These are phyloP conservation scores for Trichophyton rubrum DNA, from an alignment of 2,329 filamentous ascomycete species.

Conservation along the genomic window DNA sequence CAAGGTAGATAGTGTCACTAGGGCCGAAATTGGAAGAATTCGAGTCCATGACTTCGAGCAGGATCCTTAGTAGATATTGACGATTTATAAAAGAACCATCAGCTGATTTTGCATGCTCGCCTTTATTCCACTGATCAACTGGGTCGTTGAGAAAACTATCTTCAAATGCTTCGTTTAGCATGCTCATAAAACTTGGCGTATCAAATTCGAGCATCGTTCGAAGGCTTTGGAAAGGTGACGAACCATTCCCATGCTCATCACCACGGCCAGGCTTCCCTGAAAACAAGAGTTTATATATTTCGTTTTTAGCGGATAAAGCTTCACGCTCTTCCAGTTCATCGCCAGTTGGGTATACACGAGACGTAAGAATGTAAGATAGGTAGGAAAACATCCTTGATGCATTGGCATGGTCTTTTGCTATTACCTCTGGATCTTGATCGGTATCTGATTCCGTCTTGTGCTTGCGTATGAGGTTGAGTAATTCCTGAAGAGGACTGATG, in stretches of 20 bases:
- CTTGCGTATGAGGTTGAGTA: constrained; percentile 43
- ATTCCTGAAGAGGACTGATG: constrained; percentile 75
- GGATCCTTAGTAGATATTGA: constrained; percentile 82
- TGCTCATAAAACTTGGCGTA: constrained; percentile 82
- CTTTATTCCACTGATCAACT: constrained; percentile 49
- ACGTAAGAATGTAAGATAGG: constrained; percentile 79
- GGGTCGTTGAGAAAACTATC: constrained; percentile 83
- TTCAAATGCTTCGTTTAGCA: constrained; percentile 94
- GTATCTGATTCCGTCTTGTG: constrained; percentile 14
- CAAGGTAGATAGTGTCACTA: constrained; percentile 81
- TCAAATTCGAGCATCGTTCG: constrained; percentile 77
- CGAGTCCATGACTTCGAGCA: constrained; percentile 75
- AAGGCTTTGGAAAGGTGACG: constrained; percentile 71
- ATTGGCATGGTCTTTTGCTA: constrained; percentile 45
- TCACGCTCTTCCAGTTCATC: constrained; percentile 59
- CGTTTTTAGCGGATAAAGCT: constrained; percentile 65
- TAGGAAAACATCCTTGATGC: constrained; percentile 91
- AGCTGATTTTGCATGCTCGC: constrained; percentile 46
- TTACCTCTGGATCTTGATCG: constrained; percentile 40
- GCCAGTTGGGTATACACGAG: constrained; percentile 82
- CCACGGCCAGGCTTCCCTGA: constrained; percentile 47
- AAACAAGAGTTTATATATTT: constrained; percentile 88
- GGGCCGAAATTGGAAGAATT: constrained; percentile 54
- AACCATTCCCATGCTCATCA: constrained; percentile 18
- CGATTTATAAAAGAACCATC: constrained; percentile 60